phyloP scores from a whole-genome alignment of 352 stramenopile species.

The Nothophytophthora sp. region DNA sequence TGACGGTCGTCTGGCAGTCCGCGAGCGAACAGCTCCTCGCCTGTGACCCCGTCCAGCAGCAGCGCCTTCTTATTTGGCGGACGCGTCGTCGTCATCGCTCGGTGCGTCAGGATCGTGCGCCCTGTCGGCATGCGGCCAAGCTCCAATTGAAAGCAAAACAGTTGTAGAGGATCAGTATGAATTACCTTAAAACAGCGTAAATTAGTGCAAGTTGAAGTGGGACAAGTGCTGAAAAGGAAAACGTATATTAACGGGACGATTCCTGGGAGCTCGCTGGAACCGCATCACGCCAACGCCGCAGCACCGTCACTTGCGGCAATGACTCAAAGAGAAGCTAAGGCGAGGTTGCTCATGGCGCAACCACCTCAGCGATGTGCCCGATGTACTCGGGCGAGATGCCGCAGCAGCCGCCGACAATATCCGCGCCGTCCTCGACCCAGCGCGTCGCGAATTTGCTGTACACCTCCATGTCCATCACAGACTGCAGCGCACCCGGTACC shows the following conservation, averaged over 20 bases:
- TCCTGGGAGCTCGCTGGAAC: too few species aligned
- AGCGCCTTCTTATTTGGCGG: conserved; percentile 20
- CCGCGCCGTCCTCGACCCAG: conserved; percentile 72
- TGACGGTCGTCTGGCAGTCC: conserved; percentile 86
- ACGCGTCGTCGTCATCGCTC: conserved; percentile 4
- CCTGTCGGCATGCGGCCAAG: too few species aligned
- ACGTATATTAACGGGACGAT: too few species aligned
- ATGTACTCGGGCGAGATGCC: conserved; percentile 87
- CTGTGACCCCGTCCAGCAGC: conserved; percentile 88
- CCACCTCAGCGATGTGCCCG: conserved; percentile 31
- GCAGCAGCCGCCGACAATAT: conserved; percentile 91
- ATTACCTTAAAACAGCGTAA: too few species aligned
- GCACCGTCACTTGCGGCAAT: too few species aligned
- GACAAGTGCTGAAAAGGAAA: too few species aligned
- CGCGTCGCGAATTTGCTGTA: conserved; percentile 74
- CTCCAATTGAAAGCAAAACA: too few species aligned
- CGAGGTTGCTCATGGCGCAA: conserved; percentile 4
- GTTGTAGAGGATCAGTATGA: too few species aligned
- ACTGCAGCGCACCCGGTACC: conserved; percentile 61
- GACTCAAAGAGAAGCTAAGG: not conserved
- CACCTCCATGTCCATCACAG: conserved; percentile 73
- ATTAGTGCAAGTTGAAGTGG: too few species aligned
- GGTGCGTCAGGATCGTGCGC: not conserved
- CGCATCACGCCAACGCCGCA: too few species aligned
- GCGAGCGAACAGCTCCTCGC: conserved; percentile 88